Percentiles rank a stretch among this genome's conserved stretches.
phyloP scores from a whole-genome alignment of 169 alveolate species.

The Plasmodium reichenowi region DNA sequence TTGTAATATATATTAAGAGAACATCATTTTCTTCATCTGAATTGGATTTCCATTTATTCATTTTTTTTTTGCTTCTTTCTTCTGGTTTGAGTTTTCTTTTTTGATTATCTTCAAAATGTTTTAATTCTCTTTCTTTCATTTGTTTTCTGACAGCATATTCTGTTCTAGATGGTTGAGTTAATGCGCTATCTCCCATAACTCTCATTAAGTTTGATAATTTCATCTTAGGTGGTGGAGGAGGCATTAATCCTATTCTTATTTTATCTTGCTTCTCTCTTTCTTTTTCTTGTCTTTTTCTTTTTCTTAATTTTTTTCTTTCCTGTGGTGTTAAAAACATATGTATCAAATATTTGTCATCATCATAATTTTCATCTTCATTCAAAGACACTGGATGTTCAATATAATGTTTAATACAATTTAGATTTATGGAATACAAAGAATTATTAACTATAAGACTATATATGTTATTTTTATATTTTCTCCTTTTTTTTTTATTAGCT shows the following conservation, averaged over 20 bases:
- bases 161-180: slow-evolving; percentile 91
- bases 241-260: slow-evolving; percentile 90
- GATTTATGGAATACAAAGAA: slow-evolving; percentile 72
- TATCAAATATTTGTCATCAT: slow-evolving; percentile 70
- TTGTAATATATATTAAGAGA: slow-evolving; percentile 80
- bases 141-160: slow-evolving; percentile 90
- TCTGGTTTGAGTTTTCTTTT: slow-evolving; percentile 87
- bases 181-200: slow-evolving; percentile 87
- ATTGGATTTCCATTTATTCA: slow-evolving; percentile 89
- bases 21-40: slow-evolving; percentile 81
- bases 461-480: no score
- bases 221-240: slow-evolving; percentile 93
- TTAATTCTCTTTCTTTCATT: slow-evolving; percentile 89
- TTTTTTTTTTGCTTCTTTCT: slow-evolving; percentile 86
- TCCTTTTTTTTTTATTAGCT: slow-evolving; percentile 8
- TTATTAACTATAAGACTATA: slow-evolving; percentile 8
- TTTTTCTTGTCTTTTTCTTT: slow-evolving; percentile 90
- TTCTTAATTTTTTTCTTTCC: slow-evolving; percentile 88
- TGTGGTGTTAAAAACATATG: slow-evolving; percentile 85
- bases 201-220: slow-evolving; percentile 91
- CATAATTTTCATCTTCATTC: slow-evolving; percentile 81
- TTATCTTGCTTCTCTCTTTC: slow-evolving; percentile 90
- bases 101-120: slow-evolving; percentile 88
- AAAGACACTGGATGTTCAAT: slow-evolving; percentile 91
- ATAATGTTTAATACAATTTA: slow-evolving; percentile 82